Evolutionary conservation across 202 grass and related monocot species (phyloP), one percentile per base, ranked within the genome.

Genomic region (Brachypodium distachyon): DNA sequence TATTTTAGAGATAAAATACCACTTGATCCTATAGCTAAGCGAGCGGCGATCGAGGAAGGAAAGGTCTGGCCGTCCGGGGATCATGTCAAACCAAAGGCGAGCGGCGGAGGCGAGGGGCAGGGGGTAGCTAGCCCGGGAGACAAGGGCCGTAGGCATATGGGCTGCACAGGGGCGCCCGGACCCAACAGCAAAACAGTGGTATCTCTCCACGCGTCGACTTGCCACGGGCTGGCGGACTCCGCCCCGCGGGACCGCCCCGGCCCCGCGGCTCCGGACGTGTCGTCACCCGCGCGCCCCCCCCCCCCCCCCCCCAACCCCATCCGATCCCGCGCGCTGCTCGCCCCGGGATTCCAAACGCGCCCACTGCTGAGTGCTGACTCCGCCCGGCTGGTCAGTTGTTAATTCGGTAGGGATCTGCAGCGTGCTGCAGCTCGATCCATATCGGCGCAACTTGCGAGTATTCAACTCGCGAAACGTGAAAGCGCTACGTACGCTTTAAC

Each of bases 131-230:
- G 81, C 44, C 76, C 70, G 76, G 76, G 81, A 64, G 81, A 70
- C 81, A 80, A 23, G 76, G 81, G 37, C 12, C 43, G 28, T 33
- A 41, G 81, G 81, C 81, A 88, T 81, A 88, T 84, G 81, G 86
- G 19, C 12, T 61, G 78, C 78, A 82, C 55, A n/a, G 12, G 2
- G 12, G 47, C 39, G 66, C 42, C 43, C 69, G 37, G 71, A 12
- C 17, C 12, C 22, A 37, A 13, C 9, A 68, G 64, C 70, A 19
- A 53, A 3, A n/a, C n/a, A n/a, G n/a, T n/a, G 38, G 12, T 42
- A 46, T 22, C 28, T 10, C 38, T 37, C 64, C 86, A 88, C 86
- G 76, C 81, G 86, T 84, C 86, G 62, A 25, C 2, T 37, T 12
- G 21, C 43, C n/a, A n/a, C n/a, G n/a, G 63, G 63, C 39, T 44